Conservation (phyloP, 805 yeast species). For the Myxozyma sirexii region DNA sequence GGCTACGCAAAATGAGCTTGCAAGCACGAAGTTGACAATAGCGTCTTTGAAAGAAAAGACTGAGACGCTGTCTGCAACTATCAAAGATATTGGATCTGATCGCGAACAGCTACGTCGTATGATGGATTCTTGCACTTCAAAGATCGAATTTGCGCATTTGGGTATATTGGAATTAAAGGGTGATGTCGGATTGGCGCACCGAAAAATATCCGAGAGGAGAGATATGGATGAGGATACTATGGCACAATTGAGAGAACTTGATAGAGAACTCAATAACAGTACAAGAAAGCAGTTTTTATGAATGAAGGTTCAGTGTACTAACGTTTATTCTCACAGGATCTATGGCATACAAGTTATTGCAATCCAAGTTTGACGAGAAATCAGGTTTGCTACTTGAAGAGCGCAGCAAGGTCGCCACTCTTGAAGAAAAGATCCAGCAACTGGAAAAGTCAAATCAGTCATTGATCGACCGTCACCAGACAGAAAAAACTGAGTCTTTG, state of each 20-base stretch:
- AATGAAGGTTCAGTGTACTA: not conserved
- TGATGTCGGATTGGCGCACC: constrained; percentile 6
- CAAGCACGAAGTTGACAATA: not conserved
- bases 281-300: not conserved
- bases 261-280: constrained; percentile 16
- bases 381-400: constrained; percentile 28
- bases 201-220: not conserved
- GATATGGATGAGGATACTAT: not conserved
- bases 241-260: constrained; percentile 7
- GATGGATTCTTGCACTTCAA: constrained; percentile 20
- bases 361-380: constrained; percentile 25
- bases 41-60: constrained; percentile 5
- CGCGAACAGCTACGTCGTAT: constrained; percentile 17
- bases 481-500: not conserved
- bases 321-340: constrained; percentile 3
- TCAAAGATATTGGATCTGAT: constrained; percentile 7
- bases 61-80: not conserved
- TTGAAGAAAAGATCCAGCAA: constrained; percentile 21
- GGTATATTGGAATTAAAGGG: constrained; percentile 19
- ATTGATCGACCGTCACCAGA: not conserved
- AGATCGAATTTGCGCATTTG: constrained; percentile 12
- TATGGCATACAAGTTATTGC: constrained; percentile 21
- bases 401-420: constrained; percentile 23
- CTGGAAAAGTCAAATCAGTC: not conserved
- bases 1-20: constrained; percentile 11